A percentile compares a stretch with the other conserved stretches of the same genome.
These are phyloP conservation scores for Phytophthora pistaciae DNA, from an alignment of 352 stramenopile species.

Conservation along the genomic window DNA sequence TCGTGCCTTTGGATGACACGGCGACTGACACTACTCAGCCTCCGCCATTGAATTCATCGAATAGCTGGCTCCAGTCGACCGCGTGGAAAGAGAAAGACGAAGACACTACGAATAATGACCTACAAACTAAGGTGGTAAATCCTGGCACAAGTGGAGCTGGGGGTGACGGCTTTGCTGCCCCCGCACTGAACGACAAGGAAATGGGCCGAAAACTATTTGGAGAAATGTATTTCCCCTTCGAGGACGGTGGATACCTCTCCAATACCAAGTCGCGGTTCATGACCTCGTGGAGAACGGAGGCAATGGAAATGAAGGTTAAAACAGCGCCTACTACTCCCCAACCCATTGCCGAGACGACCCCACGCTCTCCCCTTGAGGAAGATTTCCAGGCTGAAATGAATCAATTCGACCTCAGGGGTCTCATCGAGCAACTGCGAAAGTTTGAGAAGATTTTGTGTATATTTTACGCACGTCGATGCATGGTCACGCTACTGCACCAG, in stretches of 20 bases:
- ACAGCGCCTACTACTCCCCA: background rate
- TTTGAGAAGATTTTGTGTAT: conserved; percentile 42
- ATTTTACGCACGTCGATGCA: conserved; percentile 44
- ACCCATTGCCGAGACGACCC: background rate
- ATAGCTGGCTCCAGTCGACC: conserved; percentile 20
- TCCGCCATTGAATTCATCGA: conserved; percentile 8
- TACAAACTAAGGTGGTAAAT: too few species aligned
- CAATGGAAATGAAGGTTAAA: conserved; percentile 42
- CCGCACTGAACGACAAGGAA: conserved; percentile 77
- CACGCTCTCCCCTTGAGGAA: conserved; percentile 16
- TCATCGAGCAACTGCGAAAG: conserved; percentile 26
- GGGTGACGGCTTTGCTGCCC: conserved; percentile 6
- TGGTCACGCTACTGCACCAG: conserved; percentile 30
- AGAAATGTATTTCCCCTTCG: conserved; percentile 89
- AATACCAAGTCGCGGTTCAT: conserved; percentile 56
- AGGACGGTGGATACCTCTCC: conserved; percentile 77
- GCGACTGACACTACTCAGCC: background rate
- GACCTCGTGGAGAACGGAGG: conserved; percentile 30
- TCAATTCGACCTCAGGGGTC: conserved; percentile 21
- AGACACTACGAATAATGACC: background rate
- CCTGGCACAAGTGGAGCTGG: too few species aligned
- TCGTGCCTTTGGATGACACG: conserved; percentile 14
- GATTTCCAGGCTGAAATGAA: conserved; percentile 37
- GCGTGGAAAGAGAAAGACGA: conserved; percentile 15
- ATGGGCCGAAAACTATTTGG: conserved; percentile 86